Evolutionary conservation across 495 filamentous ascomycete species (phyloP).

Genomic region (Penicillium cosmopolitanum): DNA sequence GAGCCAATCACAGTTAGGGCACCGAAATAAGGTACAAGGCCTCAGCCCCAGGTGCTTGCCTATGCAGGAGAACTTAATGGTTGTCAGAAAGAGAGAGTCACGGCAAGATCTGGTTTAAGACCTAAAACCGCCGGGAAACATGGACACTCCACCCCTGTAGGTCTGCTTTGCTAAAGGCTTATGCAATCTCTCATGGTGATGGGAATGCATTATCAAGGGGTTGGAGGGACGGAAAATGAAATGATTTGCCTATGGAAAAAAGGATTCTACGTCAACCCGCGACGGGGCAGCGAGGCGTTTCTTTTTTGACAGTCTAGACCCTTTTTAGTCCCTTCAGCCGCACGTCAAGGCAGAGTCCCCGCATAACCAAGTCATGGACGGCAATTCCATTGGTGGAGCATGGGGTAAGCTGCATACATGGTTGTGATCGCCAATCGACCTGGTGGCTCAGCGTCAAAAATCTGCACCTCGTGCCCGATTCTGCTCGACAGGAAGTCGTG

Average conservation of each 20-base stretch:
- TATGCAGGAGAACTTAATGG: not conserved
- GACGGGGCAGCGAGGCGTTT: not conserved
- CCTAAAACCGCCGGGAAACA: not conserved
- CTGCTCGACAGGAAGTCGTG: not conserved
- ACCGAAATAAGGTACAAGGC: not conserved
- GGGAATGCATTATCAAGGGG: not conserved
- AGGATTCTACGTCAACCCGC: not conserved
- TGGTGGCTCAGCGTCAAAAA: conserved; percentile 1
- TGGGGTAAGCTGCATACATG: not conserved
- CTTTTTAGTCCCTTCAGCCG: not conserved
- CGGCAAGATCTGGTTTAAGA: not conserved
- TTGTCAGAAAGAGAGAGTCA: not conserved
- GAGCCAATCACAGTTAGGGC: not conserved
- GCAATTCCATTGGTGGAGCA: not conserved
- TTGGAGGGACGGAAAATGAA: not conserved
- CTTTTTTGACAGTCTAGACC: not conserved
- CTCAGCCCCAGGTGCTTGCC: not conserved
- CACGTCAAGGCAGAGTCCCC: not conserved
- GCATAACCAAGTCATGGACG: not conserved
- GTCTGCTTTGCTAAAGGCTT: not conserved
- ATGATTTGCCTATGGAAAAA: not conserved
- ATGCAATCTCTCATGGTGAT: not conserved
- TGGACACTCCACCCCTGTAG: not conserved
- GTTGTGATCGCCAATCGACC: conserved; percentile 1
- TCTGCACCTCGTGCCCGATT: conserved; percentile 4